Base-by-base conservation (phyloP, 2,329 filamentous ascomycete species). In the Tolypocladium ophioglossoides region DNA sequence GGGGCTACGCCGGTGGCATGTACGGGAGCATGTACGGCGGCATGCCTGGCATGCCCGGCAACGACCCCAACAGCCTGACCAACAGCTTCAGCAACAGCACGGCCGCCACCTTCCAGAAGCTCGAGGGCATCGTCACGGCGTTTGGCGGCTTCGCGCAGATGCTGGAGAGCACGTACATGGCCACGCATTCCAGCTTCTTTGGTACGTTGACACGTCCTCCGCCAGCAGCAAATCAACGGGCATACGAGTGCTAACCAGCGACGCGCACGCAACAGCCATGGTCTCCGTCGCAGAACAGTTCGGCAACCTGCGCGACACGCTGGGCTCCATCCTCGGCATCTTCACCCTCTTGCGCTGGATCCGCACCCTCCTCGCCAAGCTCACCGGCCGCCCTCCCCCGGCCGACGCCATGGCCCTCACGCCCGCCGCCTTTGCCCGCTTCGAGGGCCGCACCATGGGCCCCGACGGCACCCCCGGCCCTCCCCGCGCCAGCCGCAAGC, bases 161-260 rank as follows among this genome's bases (percentile, higher is more conserved):
- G 94, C 79, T 99, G 32, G 94, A 99, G 74, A 97, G 94, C 76
- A 97, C 94, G 12, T 99, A 96, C 65, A 99, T 99, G 95, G 94
- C 95, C 34, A 99, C 94, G 0, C 94, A 99, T 72, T 96, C 91
- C 7, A 96, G 90, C 53, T 99, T 99, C 72, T 99, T 97, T 66
- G 91, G 91, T 96, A 80, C 64, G 86, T 61, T 27, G 18, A 20
- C 9, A 6, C 24, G 27, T 30, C 14, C 18, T 27, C 8, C 22
- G 10, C 18, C 14, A 8, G 24, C 24, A 4, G 24, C 16, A 30
- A 0, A 8, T 44, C 40, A 8, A 46, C 9, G 18, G 14, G 12
- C 24, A 10, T 11, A 2, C n/a, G n/a, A 2, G 9, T 41, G 9
- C 50, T 51, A 24, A 58, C 61, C 58, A 20, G 58, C 35, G 9